phyloP scores from a whole-genome alignment of 83 land plant species.

The Larix sibirica region DNA sequence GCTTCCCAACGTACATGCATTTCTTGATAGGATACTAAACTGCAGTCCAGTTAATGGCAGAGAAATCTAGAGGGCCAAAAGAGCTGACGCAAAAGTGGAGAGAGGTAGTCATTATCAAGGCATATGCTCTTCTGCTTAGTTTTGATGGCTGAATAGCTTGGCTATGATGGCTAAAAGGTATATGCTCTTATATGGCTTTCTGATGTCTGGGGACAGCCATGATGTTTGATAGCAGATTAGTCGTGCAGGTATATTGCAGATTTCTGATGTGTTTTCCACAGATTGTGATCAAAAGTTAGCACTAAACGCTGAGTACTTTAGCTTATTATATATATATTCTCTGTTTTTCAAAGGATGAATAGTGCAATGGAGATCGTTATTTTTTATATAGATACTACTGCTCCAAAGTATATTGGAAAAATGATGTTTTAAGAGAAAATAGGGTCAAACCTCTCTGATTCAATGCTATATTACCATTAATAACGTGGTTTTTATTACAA shows the following conservation, averaged over 20 bases:
- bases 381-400: background rate
- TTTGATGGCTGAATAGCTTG: background rate
- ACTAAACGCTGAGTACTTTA: background rate
- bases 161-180: background rate
- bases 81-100: background rate
- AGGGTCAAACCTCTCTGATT: no score
- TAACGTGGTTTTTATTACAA: no score
- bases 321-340: background rate
- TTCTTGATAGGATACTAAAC: background rate
- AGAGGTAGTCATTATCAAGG: slow-evolving; percentile 3
- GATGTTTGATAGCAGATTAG: background rate
- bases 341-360: slow-evolving; percentile 1
- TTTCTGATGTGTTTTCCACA: slow-evolving; percentile 14
- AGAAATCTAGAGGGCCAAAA: background rate
- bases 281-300: slow-evolving; percentile 2
- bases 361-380: background rate
- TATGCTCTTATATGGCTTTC: background rate
- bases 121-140: background rate
- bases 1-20: background rate
- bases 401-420: no score
- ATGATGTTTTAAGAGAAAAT: no score
- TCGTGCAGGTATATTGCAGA: background rate
- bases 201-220: background rate
- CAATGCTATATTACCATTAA: no score
- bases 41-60: background rate